These are phyloP conservation scores for Aspergillus funiculosus DNA, from an alignment of 495 filamentous ascomycete species.

Conservation along the genomic window DNA sequence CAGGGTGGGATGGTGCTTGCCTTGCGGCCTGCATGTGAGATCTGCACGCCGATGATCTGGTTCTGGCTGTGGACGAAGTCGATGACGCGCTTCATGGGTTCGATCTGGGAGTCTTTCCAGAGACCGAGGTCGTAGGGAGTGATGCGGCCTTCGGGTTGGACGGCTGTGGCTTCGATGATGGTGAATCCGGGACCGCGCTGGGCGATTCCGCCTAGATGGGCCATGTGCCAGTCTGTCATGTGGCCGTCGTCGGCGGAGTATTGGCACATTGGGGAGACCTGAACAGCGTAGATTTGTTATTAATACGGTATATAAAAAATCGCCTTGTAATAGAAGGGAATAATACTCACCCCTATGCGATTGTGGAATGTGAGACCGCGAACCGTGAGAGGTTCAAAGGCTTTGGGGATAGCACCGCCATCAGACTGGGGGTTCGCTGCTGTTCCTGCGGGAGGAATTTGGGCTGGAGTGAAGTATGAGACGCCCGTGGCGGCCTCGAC, in stretches of 20 bases:
- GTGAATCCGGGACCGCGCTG: slow-evolving; percentile 61
- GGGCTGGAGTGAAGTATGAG: slow-evolving; percentile 64
- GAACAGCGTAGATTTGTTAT: slow-evolving; percentile 2
- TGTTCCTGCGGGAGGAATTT: slow-evolving; percentile 61
- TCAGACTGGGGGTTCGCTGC: slow-evolving; percentile 55
- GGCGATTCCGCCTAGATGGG: slow-evolving; percentile 53
- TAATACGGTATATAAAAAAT: background rate
- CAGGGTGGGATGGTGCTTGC: slow-evolving; percentile 66
- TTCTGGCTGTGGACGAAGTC: slow-evolving; percentile 69
- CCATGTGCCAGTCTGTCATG: slow-evolving; percentile 58
- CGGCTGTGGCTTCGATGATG: slow-evolving; percentile 71
- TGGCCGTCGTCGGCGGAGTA: slow-evolving; percentile 62
- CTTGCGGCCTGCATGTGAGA: slow-evolving; percentile 76
- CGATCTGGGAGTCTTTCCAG: slow-evolving; percentile 71
- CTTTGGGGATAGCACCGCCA: slow-evolving; percentile 54
- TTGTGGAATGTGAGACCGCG: slow-evolving; percentile 56
- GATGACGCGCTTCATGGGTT: slow-evolving; percentile 51
- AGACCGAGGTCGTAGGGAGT: slow-evolving; percentile 65
- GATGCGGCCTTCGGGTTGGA: slow-evolving; percentile 69
- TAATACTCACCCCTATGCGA: slow-evolving; percentile 47
- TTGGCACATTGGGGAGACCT: slow-evolving; percentile 61
- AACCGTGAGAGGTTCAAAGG: slow-evolving; percentile 60
- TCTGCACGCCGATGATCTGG: slow-evolving; percentile 67
- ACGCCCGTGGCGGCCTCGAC: slow-evolving; percentile 27
- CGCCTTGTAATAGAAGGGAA: background rate